A percentile compares a stretch with the other conserved stretches of the same genome.
Conservation (phyloP, 2,329 filamentous ascomycete species). For the Periconia digitata region DNA sequence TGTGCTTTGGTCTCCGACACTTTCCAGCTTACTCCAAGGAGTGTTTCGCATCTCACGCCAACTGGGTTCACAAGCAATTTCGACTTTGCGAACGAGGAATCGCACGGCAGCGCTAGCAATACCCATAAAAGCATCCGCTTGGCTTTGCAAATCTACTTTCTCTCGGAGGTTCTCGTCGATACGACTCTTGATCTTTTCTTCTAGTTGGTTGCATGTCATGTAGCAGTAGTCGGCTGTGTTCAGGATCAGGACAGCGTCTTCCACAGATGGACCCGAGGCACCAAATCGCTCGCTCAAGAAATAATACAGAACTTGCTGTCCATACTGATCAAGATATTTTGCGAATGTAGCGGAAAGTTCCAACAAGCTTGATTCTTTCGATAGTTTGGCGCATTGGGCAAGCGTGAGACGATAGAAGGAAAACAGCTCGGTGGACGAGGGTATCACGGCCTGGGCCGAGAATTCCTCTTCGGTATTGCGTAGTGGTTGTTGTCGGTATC, state of each 20-base stretch:
- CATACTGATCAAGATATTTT: constrained; percentile 93
- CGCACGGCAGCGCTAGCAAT: constrained; percentile 88
- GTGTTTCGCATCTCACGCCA: constrained; percentile 99
- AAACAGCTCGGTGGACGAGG: constrained; percentile 94
- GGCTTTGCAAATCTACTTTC: constrained; percentile 82
- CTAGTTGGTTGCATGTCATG: constrained; percentile 85
- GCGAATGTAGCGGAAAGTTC: constrained; percentile 84
- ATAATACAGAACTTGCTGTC: constrained; percentile 83
- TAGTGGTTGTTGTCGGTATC: constrained; percentile 80
- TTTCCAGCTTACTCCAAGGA: constrained; percentile 91
- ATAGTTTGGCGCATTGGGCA: constrained; percentile 93
- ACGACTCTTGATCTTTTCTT: constrained; percentile 89
- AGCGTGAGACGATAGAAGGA: constrained; percentile 93
- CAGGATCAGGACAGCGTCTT: constrained; percentile 82
- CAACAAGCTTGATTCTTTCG: constrained; percentile 81
- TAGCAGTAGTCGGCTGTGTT: constrained; percentile 99
- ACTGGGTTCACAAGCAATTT: constrained; percentile 76
- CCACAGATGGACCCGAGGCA: constrained; percentile 61
- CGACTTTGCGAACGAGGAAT: constrained; percentile 79
- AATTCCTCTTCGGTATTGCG: constrained; percentile 88
- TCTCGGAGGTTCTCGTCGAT: constrained; percentile 77
- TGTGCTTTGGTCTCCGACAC: constrained; percentile 87
- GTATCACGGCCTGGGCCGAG: constrained; percentile 82
- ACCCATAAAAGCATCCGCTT: constrained; percentile 92
- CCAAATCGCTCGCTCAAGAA: constrained; percentile 64